Percentiles rank a stretch among this genome's conserved stretches.
These are phyloP conservation scores for Narthecium ossifragum DNA, from an alignment of 106 monocot genomes.

Conservation along the genomic window DNA sequence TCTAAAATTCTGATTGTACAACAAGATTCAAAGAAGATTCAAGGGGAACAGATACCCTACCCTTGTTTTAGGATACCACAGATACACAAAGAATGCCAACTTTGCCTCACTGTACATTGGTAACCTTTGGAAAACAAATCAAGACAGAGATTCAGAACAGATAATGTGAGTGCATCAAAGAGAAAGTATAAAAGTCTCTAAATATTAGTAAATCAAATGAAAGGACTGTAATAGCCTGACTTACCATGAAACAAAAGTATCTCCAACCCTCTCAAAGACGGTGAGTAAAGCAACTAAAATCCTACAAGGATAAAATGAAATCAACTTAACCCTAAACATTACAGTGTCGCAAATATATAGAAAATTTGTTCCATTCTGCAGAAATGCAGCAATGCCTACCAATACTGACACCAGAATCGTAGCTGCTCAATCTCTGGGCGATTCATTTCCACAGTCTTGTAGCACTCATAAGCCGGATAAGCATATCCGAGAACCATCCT, in stretches of 20 bases:
- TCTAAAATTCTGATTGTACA: neutral
- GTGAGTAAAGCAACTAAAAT: conserved; percentile 75
- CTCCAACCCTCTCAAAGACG: conserved; percentile 74
- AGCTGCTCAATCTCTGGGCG: conserved; percentile 70
- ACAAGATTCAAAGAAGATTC: neutral
- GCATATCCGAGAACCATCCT: conserved; percentile 78
- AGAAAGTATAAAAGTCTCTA: too few relatives aligned
- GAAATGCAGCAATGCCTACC: conserved; percentile 28
- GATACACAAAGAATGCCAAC: conserved; percentile 76
- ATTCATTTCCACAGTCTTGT: conserved; percentile 68
- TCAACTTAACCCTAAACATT: neutral
- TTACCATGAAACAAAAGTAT: conserved; percentile 76
- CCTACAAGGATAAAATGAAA: conserved; percentile 31
- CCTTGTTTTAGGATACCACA: conserved; percentile 93
- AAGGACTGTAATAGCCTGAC: too few relatives aligned
- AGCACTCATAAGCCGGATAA: conserved; percentile 85
- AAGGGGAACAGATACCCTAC: conserved; percentile 18
- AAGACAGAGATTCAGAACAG: neutral
- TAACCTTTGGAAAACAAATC: conserved; percentile 44
- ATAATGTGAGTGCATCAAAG: neutral
- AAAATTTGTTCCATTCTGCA: neutral
- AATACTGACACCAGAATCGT: conserved; percentile 84
- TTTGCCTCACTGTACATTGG: conserved; percentile 94
- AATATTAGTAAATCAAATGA: too few relatives aligned
- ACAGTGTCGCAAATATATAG: neutral